Evolutionary conservation across 2,329 filamentous ascomycete genomes (phyloP).

Genomic region (Biscogniauxia mediterranea): DNA sequence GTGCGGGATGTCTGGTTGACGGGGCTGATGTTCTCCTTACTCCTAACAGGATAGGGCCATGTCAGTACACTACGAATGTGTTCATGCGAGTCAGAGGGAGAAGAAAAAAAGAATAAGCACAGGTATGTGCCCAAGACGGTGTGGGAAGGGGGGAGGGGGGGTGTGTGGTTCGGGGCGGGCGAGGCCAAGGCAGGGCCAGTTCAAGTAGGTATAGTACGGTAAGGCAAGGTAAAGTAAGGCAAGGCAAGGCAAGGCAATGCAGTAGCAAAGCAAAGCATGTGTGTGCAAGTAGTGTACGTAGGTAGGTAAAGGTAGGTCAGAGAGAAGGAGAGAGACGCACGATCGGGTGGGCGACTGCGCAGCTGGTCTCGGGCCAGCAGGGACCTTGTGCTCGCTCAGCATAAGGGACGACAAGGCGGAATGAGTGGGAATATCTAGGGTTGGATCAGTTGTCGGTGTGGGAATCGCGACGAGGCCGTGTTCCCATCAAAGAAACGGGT

Average conservation of each 20-base stretch:
- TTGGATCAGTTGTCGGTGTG: conserved; percentile 18
- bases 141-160: neutral
- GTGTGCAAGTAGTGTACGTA: too few species aligned
- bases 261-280: neutral
- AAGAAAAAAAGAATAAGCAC: too few species aligned
- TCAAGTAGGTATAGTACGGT: too few species aligned
- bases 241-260: neutral
- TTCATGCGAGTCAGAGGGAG: neutral
- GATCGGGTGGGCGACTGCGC: conserved; percentile 54
- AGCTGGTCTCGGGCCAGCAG: conserved; percentile 59
- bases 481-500: conserved; percentile 3
- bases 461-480: conserved; percentile 2
- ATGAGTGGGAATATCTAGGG: conserved; percentile 15
- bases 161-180: neutral
- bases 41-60: conserved; percentile 18
- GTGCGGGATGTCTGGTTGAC: conserved; percentile 29
- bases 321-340: conserved; percentile 39
- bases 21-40: conserved; percentile 31
- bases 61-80: conserved; percentile 11
- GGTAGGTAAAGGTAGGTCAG: neutral
- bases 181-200: too few species aligned
- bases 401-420: conserved; percentile 36
- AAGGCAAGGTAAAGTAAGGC: neutral
- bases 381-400: conserved; percentile 54
- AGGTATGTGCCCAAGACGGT: neutral